These are phyloP conservation scores for Anthostomella pinea DNA, from an alignment of 2,329 filamentous ascomycete genomes.

Conservation along the genomic window DNA sequence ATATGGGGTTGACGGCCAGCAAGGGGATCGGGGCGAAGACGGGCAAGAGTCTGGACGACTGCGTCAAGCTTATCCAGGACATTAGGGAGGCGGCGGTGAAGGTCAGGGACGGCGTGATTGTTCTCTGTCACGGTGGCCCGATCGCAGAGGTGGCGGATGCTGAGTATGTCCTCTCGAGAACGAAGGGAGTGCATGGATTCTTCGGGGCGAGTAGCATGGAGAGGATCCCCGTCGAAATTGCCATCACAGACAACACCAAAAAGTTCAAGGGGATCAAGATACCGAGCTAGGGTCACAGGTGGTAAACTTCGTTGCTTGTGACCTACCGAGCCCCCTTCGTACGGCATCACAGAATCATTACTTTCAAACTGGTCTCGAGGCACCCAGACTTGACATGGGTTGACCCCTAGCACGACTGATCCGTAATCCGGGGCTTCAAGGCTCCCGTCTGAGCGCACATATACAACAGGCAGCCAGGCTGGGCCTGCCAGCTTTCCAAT, in stretches of 20 bases:
- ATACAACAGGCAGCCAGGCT: no score
- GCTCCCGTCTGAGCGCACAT: no score
- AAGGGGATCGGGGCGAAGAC: conserved; percentile 63
- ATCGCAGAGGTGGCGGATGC: conserved; percentile 64
- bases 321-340: no score
- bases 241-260: conserved; percentile 50
- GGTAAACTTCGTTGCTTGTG: no score
- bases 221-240: conserved; percentile 63
- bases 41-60: conserved; percentile 62
- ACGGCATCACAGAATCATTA: no score
- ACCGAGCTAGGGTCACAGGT: conserved; percentile 3
- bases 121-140: conserved; percentile 69
- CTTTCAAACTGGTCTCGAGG: no score
- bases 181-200: conserved; percentile 66
- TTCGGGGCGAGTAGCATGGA: conserved; percentile 71
- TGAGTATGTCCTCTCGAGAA: conserved; percentile 57
- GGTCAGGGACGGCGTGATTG: conserved; percentile 58
- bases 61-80: conserved; percentile 57
- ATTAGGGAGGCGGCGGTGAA: conserved; percentile 59
- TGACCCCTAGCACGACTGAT: no score
- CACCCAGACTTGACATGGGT: no score
- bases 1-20: conserved; percentile 65
- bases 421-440: no score
- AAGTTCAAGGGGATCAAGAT: conserved; percentile 31
- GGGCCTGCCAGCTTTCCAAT: no score